Conservation (phyloP, 1,284 basidiomycete species). For the Earliella scabrosa region DNA sequence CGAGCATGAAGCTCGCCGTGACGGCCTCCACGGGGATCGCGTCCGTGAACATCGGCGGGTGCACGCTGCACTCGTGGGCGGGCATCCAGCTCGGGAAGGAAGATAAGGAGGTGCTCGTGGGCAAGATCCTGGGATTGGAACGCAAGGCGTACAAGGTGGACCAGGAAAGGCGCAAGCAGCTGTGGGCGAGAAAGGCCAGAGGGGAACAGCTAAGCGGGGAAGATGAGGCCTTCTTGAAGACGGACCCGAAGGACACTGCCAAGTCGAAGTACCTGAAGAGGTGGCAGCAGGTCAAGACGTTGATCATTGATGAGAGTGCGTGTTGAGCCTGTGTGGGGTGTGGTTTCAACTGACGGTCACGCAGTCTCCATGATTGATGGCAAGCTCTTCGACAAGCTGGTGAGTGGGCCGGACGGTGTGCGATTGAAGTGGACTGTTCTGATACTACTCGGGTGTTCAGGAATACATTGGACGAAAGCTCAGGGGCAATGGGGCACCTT, state of each 20-base stretch:
- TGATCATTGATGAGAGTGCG: slow-evolving; percentile 77
- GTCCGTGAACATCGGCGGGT: slow-evolving; percentile 92
- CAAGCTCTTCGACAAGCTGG: slow-evolving; percentile 70
- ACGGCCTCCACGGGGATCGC: slow-evolving; percentile 88
- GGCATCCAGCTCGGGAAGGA: slow-evolving; percentile 88
- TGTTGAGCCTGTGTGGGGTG: slow-evolving; percentile 2
- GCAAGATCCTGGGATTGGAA: slow-evolving; percentile 58
- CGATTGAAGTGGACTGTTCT: too few relatives aligned
- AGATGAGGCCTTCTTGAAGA: slow-evolving; percentile 7
- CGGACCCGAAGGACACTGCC: slow-evolving; percentile 6
- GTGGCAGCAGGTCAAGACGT: slow-evolving; percentile 55
- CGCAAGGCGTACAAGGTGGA: slow-evolving; percentile 50
- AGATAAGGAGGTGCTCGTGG: slow-evolving; percentile 61
- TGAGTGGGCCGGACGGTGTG: too few relatives aligned
- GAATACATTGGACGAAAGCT: slow-evolving; percentile 55
- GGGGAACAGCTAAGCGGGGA: slow-evolving; percentile 7
- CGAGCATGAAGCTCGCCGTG: slow-evolving; percentile 45
- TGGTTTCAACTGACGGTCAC: background rate
- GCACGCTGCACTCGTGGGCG: slow-evolving; percentile 93
- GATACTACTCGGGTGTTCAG: slow-evolving; percentile 28
- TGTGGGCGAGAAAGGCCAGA: slow-evolving; percentile 41
- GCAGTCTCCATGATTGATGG: slow-evolving; percentile 41
- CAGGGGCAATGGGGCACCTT: slow-evolving; percentile 53
- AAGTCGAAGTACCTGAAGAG: slow-evolving; percentile 35
- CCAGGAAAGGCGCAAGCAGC: slow-evolving; percentile 5